Conservation (phyloP, 2,329 filamentous ascomycete genomes). For the Sporothrix sp. region DNA sequence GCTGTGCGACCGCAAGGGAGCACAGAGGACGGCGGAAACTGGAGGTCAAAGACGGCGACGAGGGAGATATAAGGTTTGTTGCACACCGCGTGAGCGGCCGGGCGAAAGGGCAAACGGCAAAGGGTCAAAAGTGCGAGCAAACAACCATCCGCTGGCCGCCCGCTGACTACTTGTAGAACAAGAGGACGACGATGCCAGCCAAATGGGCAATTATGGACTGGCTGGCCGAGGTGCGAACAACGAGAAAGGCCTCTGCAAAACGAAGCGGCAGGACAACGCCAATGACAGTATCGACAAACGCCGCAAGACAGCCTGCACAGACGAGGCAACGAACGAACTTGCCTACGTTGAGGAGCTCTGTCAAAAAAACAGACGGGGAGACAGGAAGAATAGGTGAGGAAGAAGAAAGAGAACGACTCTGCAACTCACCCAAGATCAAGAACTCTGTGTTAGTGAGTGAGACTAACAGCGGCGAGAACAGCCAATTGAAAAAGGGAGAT, state of each 20-base stretch:
- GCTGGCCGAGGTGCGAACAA: background rate
- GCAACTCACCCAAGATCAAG: background rate
- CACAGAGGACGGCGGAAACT: background rate
- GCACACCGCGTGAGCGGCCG: no score
- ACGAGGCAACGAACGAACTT: background rate
- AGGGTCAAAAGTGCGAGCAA: no score
- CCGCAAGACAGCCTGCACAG: background rate
- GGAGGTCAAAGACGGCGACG: background rate
- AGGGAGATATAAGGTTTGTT: background rate
- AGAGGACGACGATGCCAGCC: no score
- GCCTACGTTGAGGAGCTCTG: background rate
- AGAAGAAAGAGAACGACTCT: background rate
- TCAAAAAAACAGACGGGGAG: background rate
- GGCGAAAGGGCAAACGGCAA: no score
- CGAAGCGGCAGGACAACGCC: background rate
- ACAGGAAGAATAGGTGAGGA: background rate
- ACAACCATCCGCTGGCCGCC: no score
- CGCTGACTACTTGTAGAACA: no score
- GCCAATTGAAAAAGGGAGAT: no score
- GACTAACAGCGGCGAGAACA: no score
- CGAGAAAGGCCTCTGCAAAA: background rate
- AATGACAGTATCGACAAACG: background rate
- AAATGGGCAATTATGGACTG: no score
- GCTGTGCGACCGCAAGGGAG: conserved; percentile 5
- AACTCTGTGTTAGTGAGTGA: background rate